phyloP scores from a whole-genome alignment of 83 land plant species.

The Picea engelmannii region DNA sequence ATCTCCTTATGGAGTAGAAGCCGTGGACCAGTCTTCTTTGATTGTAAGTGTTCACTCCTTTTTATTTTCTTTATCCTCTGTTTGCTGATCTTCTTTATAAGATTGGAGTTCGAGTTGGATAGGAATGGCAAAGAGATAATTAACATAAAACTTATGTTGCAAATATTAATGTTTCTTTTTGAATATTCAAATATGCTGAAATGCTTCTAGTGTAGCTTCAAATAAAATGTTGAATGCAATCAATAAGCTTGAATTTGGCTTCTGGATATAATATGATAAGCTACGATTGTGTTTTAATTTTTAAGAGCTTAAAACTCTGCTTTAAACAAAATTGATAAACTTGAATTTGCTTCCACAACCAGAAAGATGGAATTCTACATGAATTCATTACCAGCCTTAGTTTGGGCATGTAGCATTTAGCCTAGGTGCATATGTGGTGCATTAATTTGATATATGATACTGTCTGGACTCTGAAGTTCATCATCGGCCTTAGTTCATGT shows the following conservation, averaged over 20 bases:
- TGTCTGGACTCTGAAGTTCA: too few relatives aligned
- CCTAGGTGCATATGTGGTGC: too few relatives aligned
- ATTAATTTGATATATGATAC: too few relatives aligned
- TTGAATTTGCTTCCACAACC: too few relatives aligned
- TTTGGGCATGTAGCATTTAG: too few relatives aligned
- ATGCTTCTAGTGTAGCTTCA: neutral
- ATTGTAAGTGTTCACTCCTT: conserved; percentile 24
- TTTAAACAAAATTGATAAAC: too few relatives aligned
- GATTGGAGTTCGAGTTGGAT: neutral
- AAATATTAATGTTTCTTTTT: neutral
- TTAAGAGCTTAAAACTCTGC: too few relatives aligned
- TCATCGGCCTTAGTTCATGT: too few relatives aligned
- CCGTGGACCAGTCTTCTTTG: conserved; percentile 11
- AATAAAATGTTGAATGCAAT: neutral
- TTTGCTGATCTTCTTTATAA: neutral
- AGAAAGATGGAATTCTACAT: too few relatives aligned
- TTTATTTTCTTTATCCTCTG: neutral
- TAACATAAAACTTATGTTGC: neutral
- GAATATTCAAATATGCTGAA: neutral
- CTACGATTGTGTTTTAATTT: too few relatives aligned
- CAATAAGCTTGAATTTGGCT: neutral
- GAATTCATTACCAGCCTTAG: too few relatives aligned
- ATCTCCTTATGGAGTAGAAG: conserved; percentile 20
- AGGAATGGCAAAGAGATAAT: neutral
- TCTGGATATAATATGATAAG: neutral